phyloP scores from a whole-genome alignment of 2,329 filamentous ascomycete species.

The Xylariaceae sp. region DNA sequence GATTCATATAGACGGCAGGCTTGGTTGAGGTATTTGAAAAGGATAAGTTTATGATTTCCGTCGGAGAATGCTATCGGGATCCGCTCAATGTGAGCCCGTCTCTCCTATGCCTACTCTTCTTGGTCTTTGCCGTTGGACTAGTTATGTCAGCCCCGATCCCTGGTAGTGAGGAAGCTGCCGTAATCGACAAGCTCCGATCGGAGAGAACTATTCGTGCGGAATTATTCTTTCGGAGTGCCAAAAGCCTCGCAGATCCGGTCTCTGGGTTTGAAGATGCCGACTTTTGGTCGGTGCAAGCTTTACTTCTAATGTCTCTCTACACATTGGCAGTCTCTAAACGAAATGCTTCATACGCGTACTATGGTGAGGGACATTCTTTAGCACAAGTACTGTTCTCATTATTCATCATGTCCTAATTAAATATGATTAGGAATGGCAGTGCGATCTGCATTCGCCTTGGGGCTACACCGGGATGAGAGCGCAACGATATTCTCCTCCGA shows the following conservation, averaged over 20 bases:
- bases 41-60: conserved; percentile 42
- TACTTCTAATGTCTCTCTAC: conserved; percentile 61
- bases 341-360: conserved; percentile 60
- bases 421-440: conserved; percentile 57
- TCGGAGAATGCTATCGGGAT: conserved; percentile 53
- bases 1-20: conserved; percentile 50
- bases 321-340: conserved; percentile 58
- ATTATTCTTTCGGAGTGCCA: conserved; percentile 58
- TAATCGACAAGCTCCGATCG: conserved; percentile 49
- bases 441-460: conserved; percentile 58
- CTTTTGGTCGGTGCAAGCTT: conserved; percentile 62
- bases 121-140: conserved; percentile 61
- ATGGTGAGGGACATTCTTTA: conserved; percentile 41
- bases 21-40: conserved; percentile 58
- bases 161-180: conserved; percentile 44
- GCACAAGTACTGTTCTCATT: neutral
- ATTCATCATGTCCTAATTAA: conserved; percentile 5
- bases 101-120: conserved; percentile 56
- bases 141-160: conserved; percentile 51
- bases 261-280: conserved; percentile 57
- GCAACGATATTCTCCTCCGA: conserved; percentile 48
- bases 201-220: conserved; percentile 53
- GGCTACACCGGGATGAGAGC: conserved; percentile 58
- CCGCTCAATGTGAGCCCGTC: conserved; percentile 47
- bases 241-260: conserved; percentile 43